Conservation (phyloP, 306 rosid species). For the Pyrus bretschneideri region DNA sequence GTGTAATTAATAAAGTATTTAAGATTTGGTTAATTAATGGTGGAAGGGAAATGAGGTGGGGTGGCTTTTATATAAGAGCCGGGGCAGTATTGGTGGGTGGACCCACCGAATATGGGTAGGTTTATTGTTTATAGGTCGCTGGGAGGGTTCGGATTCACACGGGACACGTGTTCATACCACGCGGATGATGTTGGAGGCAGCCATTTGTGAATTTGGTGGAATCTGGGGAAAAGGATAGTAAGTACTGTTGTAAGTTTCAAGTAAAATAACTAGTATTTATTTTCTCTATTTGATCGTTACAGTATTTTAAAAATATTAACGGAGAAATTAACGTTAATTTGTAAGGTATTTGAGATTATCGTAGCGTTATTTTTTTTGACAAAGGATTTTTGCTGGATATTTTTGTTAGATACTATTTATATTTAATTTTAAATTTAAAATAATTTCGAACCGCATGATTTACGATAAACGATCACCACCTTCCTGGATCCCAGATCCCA, state of each 20-base stretch:
- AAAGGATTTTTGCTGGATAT: accelerated
- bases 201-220: slow-evolving; percentile 2
- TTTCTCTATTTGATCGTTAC: no score
- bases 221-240: no score
- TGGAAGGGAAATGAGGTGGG: background rate
- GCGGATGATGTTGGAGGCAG: background rate
- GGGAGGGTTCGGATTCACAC: background rate
- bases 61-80: background rate
- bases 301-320: no score
- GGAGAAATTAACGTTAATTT: no score
- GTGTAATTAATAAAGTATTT: no score
- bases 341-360: no score
- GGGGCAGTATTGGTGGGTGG: background rate
- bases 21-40: background rate
- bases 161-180: slow-evolving; percentile 7
- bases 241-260: no score
- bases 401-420: accelerated
- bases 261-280: no score
- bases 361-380: no score
- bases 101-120: background rate
- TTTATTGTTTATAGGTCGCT: background rate
- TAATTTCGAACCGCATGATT: accelerated
- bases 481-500: no score
- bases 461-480: accelerated
- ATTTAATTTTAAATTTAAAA: no score